Percentiles rank a stretch among this genome's conserved stretches.
These are phyloP conservation scores for Hypocreales sp. DNA, from an alignment of 2,329 filamentous ascomycete species.

Conservation along the genomic window DNA sequence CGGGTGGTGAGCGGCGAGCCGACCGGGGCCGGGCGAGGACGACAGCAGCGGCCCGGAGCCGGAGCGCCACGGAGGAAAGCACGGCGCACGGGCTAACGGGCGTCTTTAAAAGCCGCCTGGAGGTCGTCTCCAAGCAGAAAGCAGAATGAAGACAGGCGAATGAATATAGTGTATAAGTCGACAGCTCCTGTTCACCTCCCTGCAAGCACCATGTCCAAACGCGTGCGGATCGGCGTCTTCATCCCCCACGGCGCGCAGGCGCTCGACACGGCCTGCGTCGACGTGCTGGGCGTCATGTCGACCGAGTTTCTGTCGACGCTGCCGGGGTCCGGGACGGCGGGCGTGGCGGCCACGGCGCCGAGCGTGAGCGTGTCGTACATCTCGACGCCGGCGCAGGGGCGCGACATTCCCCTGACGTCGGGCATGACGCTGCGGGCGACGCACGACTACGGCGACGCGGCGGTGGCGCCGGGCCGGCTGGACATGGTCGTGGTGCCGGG, in stretches of 20 bases:
- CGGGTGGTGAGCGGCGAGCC: no score
- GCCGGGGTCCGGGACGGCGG: slow-evolving; percentile 13
- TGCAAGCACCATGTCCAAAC: slow-evolving; percentile 4
- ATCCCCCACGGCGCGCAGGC: slow-evolving; percentile 29
- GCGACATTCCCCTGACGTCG: slow-evolving; percentile 25
- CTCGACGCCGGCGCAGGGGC: slow-evolving; percentile 18
- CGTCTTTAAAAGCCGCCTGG: no score
- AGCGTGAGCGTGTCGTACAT: slow-evolving; percentile 30
- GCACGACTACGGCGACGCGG: slow-evolving; percentile 25
- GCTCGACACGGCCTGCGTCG: slow-evolving; percentile 33
- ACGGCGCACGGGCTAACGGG: no score
- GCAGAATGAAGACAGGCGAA: no score
- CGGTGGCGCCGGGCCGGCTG: slow-evolving; percentile 32
- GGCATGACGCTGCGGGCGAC: slow-evolving; percentile 21
- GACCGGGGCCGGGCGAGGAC: no score
- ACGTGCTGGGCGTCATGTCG: slow-evolving; percentile 30
- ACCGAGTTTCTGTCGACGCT: slow-evolving; percentile 24
- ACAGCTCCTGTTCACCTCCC: no score
- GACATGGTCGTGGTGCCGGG: slow-evolving; percentile 36
- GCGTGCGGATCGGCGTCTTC: slow-evolving; percentile 33
- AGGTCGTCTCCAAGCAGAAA: no score
- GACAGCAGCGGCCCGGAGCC: no score
- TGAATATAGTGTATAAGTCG: no score
- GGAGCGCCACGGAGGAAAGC: no score
- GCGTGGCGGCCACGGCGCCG: slow-evolving; percentile 25